These are phyloP conservation scores for Mycena venus DNA, from an alignment of 768 basidiomycete species.

Conservation along the genomic window DNA sequence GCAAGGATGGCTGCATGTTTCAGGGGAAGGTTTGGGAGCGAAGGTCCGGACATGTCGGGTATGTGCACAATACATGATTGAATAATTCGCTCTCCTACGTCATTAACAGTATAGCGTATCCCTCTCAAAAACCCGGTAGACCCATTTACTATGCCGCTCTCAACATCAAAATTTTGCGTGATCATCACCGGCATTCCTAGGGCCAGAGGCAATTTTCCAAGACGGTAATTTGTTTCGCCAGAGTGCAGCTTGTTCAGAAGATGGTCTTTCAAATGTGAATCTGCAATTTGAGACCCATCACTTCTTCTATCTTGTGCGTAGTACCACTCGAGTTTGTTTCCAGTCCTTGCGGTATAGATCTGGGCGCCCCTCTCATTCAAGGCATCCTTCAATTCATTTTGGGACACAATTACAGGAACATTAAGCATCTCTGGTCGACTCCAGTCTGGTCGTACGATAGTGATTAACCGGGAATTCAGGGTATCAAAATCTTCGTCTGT, in stretches of 20 bases:
- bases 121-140: background rate
- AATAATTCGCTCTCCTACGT: background rate
- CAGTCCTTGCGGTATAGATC: conserved; percentile 40
- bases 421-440: conserved; percentile 34
- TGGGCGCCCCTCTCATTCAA: conserved; percentile 45
- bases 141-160: conserved; percentile 38
- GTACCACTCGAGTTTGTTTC: conserved; percentile 41
- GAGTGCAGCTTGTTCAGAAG: conserved; percentile 36
- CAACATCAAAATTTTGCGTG: conserved; percentile 52
- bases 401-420: conserved; percentile 51
- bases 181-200: conserved; percentile 57
- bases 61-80: conserved; percentile 1
- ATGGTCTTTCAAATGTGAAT: conserved; percentile 20
- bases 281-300: conserved; percentile 33
- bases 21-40: background rate
- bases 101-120: background rate
- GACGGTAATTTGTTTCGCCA: too few relatives aligned
- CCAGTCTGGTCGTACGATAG: conserved; percentile 5
- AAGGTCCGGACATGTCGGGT: background rate
- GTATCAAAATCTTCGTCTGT: conserved; percentile 36
- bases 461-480: conserved; percentile 31
- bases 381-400: conserved; percentile 51
- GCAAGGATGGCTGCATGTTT: background rate
- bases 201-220: conserved; percentile 48
- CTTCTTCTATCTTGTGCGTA: conserved; percentile 40